Evolutionary conservation across 2,329 filamentous ascomycete species (phyloP), one percentile per base, ranked within the genome.

Genomic region (Hypocreales sp.): DNA sequence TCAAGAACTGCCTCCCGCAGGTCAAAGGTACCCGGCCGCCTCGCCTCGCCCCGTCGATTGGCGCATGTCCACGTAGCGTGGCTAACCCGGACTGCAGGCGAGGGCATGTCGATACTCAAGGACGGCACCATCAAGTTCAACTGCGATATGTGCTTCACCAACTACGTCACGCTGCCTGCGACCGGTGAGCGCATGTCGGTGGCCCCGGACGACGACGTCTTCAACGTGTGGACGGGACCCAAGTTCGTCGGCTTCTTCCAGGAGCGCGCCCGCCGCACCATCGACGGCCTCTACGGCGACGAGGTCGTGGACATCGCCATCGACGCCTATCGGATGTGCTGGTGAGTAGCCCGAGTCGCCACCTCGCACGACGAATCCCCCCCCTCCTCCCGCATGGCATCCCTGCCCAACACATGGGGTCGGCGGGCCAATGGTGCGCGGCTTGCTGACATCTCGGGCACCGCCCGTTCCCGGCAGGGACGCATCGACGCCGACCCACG

Each of bases 71-170:
- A n/a, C n/a, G n/a, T n/a, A n/a, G n/a, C n/a, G n/a, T n/a, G n/a
- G n/a, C n/a, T n/a, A n/a, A n/a, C n/a, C 18, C 10, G 18, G 10
- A 11, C 18, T 26, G 25, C 36, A 56, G 53, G 53, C 14, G 54
- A 58, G 37, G 50, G 52, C 26, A 56, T 58, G 52, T 56, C 52
- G 7, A 56, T 56, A 10, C 61, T 62, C 7, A 36, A 44, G 4
- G 50, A 61, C 18, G 60, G 63, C 2, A 50, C 64, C 3, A 55
- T 76, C 32, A 76, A 76, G 43, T 71, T 72, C 50, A 73, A 70
- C 32, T 69, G 68, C 39, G 58, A 71, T 26, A 56, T 61, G 13
- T 69, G 66, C 29, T 66, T 74, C 40, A 67, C 58, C 22, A 72
- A 73, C 40, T 64, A 56, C 6, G 42, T 57, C 15, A 48, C 47